phyloP scores from a whole-genome alignment of 2,329 filamentous ascomycete genomes.

The Hymenoscyphus scutula region DNA sequence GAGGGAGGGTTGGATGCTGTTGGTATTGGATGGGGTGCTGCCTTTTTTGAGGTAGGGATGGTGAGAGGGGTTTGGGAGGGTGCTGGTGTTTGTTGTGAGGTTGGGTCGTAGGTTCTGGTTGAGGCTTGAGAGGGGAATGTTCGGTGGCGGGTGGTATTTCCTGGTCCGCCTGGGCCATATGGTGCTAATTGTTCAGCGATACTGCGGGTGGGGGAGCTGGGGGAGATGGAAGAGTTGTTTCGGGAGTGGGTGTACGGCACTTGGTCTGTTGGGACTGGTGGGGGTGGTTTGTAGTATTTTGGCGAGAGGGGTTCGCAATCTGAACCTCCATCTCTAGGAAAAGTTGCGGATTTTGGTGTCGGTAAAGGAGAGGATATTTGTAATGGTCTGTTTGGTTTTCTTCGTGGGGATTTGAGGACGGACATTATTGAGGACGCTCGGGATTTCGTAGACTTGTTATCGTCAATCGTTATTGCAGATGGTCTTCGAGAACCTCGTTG shows the following conservation, averaged over 20 bases:
- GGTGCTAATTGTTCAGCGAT: constrained; percentile 31
- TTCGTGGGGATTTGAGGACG: constrained; percentile 57
- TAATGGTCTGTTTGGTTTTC: constrained; percentile 41
- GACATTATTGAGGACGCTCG: constrained; percentile 59
- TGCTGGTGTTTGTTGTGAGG: constrained; percentile 25
- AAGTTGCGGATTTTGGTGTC: constrained; percentile 60
- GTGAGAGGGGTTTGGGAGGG: constrained; percentile 27
- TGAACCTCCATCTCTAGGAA: constrained; percentile 50
- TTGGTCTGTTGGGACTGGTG: constrained; percentile 53
- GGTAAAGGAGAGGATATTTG: constrained; percentile 65
- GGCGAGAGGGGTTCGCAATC: constrained; percentile 59
- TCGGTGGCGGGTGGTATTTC: constrained; percentile 16
- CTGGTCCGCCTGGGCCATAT: constrained; percentile 10
- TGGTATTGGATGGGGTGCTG: constrained; percentile 14
- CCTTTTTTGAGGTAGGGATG: constrained; percentile 11
- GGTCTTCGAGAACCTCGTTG: constrained; percentile 40
- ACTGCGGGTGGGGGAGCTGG: constrained; percentile 28
- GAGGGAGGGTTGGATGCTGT: constrained; percentile 17
- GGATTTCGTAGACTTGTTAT: constrained; percentile 48
- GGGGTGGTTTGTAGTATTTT: constrained; percentile 56
- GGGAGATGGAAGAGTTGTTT: constrained; percentile 18
- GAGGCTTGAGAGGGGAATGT: constrained; percentile 26
- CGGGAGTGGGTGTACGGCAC: constrained; percentile 36
- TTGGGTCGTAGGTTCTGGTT: constrained; percentile 12
- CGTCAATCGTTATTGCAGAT: constrained; percentile 41